These are phyloP conservation scores for Kodamaea suecica DNA, from an alignment of 1,139 yeast species.

Conservation along the genomic window DNA sequence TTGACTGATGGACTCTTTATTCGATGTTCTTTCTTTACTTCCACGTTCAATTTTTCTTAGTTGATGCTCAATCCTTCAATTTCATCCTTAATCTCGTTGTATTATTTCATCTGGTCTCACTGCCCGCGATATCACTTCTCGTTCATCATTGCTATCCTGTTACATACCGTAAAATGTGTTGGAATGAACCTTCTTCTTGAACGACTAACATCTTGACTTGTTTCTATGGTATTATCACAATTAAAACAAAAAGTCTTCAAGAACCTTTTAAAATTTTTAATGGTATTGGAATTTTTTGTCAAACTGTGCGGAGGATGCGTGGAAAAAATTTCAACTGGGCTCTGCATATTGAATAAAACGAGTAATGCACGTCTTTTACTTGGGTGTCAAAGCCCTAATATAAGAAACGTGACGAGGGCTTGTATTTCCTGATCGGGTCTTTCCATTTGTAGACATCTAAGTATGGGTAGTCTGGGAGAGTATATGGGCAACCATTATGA, in stretches of 20 bases:
- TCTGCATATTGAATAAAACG: constrained; percentile 2
- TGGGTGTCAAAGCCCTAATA: constrained; percentile 1
- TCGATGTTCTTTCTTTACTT: neutral
- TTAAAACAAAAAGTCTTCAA: constrained; percentile 7
- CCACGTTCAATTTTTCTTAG: too few species aligned
- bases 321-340: neutral
- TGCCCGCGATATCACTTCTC: too few species aligned
- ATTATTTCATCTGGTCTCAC: too few species aligned
- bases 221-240: constrained; percentile 12
- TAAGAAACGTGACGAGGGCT: neutral
- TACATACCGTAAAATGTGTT: constrained; percentile 99
- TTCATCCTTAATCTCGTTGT: too few species aligned
- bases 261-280: constrained; percentile 7
- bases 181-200: constrained; percentile 99
- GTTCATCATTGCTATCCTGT: too few species aligned
- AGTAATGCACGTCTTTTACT: neutral
- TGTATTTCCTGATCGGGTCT: too few species aligned
- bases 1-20: too few species aligned
- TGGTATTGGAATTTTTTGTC: constrained; percentile 12
- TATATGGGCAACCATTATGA: too few species aligned
- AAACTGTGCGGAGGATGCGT: constrained; percentile 2
- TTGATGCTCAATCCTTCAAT: too few species aligned
- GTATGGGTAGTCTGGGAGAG: too few species aligned
- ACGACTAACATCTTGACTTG: constrained; percentile 84
- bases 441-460: too few species aligned